These are phyloP conservation scores for Solanum aculeatissimum DNA, from an alignment of 305 asterid genomes.

Conservation along the genomic window DNA sequence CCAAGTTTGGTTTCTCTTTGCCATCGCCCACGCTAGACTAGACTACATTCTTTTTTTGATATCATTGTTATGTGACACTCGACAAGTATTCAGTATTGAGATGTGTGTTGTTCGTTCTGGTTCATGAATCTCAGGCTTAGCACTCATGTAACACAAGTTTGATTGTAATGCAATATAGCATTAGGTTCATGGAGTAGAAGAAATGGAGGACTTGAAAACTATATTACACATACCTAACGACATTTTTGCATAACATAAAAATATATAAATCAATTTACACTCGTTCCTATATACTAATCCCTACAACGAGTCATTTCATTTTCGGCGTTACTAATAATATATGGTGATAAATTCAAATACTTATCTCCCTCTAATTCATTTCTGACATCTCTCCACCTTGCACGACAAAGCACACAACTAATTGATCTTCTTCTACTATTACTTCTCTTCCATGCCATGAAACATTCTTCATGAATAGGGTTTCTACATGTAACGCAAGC, in stretches of 20 bases:
- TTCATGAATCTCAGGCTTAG: too few relatives aligned
- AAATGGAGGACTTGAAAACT: background rate
- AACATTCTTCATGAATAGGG: constrained; percentile 67
- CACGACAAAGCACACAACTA: constrained; percentile 86
- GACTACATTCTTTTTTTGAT: too few relatives aligned
- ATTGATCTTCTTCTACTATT: constrained; percentile 45
- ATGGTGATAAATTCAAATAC: constrained; percentile 80
- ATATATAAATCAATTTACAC: background rate
- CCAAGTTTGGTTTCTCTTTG: background rate
- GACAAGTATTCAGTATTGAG: too few relatives aligned
- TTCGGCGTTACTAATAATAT: constrained; percentile 21
- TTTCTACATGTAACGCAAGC: constrained; percentile 72
- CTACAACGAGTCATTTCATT: constrained; percentile 12
- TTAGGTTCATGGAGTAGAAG: background rate
- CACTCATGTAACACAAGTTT: background rate
- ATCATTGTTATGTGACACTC: too few relatives aligned
- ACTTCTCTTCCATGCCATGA: constrained; percentile 75
- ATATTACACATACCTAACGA: accelerated
- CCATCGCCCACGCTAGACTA: background rate
- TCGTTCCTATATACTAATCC: background rate
- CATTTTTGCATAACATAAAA: background rate
- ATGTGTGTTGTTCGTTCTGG: too few relatives aligned
- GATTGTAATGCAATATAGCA: background rate
- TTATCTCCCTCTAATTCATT: constrained; percentile 25
- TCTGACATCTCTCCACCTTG: constrained; percentile 61